Evolutionary conservation across 164 flowering plant genomes (phyloP).

Genomic region (Umbellularia californica): DNA sequence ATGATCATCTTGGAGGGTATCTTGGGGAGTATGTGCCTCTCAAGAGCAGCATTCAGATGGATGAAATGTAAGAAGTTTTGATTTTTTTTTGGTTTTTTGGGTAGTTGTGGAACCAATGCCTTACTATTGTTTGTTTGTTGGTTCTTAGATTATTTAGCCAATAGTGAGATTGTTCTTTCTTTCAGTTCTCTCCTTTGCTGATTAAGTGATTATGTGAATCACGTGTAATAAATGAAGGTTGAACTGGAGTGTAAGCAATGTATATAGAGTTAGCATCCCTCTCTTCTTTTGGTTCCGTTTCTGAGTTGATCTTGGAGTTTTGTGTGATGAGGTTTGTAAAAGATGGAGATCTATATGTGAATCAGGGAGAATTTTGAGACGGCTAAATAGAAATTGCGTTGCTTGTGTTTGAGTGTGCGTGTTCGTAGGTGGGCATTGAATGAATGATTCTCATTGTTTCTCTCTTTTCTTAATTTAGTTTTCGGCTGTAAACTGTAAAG

Average conservation of each 20-base stretch:
- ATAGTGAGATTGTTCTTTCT: not conserved
- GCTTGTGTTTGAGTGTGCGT: too few relatives aligned
- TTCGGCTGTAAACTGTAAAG: too few relatives aligned
- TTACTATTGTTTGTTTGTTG: not conserved
- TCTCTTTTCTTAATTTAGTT: too few relatives aligned
- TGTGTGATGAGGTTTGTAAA: too few relatives aligned
- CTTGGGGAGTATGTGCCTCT: conserved; percentile 96
- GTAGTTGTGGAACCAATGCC: not conserved
- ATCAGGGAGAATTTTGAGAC: too few relatives aligned
- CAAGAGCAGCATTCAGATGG: conserved; percentile 96
- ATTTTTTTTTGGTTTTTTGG: not conserved
- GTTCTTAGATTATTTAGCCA: not conserved
- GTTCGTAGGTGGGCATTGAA: too few relatives aligned
- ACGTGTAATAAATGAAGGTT: not conserved
- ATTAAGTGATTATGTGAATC: not conserved
- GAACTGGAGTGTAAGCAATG: not conserved
- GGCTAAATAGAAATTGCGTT: too few relatives aligned
- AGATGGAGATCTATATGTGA: too few relatives aligned
- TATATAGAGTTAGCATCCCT: not conserved
- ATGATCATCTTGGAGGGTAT: conserved; percentile 94
- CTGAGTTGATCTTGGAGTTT: too few relatives aligned
- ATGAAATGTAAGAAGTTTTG: conserved; percentile 11
- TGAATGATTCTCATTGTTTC: too few relatives aligned
- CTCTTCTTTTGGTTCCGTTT: too few relatives aligned
- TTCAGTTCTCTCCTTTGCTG: not conserved